phyloP scores from a whole-genome alignment of 805 yeast genomes.

The Pichia pseudocactophila region DNA sequence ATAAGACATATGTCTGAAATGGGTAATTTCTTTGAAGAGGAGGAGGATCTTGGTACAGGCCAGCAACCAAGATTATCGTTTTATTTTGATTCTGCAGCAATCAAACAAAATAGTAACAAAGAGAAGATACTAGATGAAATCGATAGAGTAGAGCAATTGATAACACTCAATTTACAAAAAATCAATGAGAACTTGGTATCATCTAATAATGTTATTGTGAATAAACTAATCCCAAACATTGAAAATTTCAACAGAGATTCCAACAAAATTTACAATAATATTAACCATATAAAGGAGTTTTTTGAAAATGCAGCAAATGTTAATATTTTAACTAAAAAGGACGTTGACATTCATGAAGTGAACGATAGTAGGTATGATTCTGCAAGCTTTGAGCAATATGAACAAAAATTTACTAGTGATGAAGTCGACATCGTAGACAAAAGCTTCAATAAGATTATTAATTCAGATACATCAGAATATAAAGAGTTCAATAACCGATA shows the following conservation, averaged over 20 bases:
- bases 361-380: not conserved
- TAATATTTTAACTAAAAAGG: slow-evolving; percentile 18
- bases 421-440: not conserved
- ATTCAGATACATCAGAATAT: slow-evolving; percentile 4
- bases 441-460: not conserved
- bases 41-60: slow-evolving; percentile 13
- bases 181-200: slow-evolving; percentile 66
- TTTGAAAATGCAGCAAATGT: slow-evolving; percentile 43
- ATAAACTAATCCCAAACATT: slow-evolving; percentile 59
- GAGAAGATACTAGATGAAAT: slow-evolving; percentile 29
- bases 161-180: slow-evolving; percentile 66
- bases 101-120: slow-evolving; percentile 7
- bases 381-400: not conserved
- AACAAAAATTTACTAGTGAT: not conserved
- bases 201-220: slow-evolving; percentile 60
- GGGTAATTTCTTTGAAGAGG: slow-evolving; percentile 1
- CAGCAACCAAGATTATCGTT: slow-evolving; percentile 23
- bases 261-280: slow-evolving; percentile 54
- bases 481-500: slow-evolving; percentile 10
- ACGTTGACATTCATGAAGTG: slow-evolving; percentile 1
- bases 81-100: slow-evolving; percentile 21
- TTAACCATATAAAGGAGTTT: slow-evolving; percentile 68
- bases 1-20: not conserved
- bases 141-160: slow-evolving; percentile 71
- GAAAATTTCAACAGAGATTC: slow-evolving; percentile 51